phyloP scores from a whole-genome alignment of 176 grass and related monocot species.

The Musa acuminata region DNA sequence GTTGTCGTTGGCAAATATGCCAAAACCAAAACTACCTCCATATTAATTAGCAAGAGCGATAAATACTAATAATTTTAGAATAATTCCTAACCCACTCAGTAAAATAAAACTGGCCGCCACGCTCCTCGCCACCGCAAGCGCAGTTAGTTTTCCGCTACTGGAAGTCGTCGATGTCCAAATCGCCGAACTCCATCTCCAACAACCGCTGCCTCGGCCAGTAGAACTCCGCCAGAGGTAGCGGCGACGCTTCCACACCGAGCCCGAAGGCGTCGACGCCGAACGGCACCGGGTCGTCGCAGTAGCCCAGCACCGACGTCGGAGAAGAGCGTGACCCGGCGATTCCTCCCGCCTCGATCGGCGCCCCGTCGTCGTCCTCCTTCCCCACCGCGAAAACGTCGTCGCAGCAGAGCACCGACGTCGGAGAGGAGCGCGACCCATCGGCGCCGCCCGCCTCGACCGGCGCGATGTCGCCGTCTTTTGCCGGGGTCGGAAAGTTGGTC shows the following conservation, averaged over 20 bases:
- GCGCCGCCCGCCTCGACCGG: not conserved
- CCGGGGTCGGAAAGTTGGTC: constrained; percentile 25
- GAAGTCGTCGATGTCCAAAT: constrained; percentile 32
- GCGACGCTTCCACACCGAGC: not conserved
- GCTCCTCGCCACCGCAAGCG: no score
- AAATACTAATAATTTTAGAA: no score
- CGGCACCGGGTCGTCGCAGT: not conserved
- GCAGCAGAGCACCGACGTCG: not conserved
- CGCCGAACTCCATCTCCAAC: constrained; percentile 21
- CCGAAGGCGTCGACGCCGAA: constrained; percentile 15
- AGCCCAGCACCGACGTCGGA: constrained; percentile 2
- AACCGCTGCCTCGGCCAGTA: not conserved
- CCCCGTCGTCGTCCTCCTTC: not conserved
- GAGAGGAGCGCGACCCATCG: not conserved
- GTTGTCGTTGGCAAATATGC: no score
- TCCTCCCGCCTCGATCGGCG: not conserved
- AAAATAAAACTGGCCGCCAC: no score
- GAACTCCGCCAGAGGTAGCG: constrained; percentile 5
- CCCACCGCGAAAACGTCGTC: no score
- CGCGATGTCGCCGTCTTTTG: no score
- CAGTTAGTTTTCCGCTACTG: not conserved
- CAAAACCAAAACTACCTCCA: no score
- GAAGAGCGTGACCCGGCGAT: not conserved
- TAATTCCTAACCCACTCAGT: no score
- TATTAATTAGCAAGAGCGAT: no score